Base-by-base conservation (phyloP, 331 rosid species). In the Acacia pycnantha region DNA sequence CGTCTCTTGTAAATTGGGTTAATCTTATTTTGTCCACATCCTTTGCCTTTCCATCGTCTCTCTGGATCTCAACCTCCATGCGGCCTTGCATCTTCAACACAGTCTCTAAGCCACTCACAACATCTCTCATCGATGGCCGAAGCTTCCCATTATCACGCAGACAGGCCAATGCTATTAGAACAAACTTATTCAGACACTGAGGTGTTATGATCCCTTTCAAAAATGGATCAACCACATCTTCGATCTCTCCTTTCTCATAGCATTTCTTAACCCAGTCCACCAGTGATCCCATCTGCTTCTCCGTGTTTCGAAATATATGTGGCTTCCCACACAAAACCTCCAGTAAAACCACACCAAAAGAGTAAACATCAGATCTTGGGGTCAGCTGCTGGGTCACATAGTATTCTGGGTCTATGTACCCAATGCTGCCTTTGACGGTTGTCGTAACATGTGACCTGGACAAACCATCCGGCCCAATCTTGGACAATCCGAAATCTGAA, bases 401-500 rank as follows among this genome's bases (percentile, higher is more conserved):
- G 70, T 86, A 86, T 56, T 86, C 86, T 0, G 88, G 88, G 29
- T 86, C 88, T 46, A 86, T 31, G 54, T 86, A 86, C 51, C 88
- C 86, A 6, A 79, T 0, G 59, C 88, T 82, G 31, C 86, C 88
- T 70, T 86, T 86, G 50, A 82, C 88, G 0, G 41, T 73, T 2
- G 88, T 86, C 0, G 84, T 86, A 48, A 82, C 66, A 56, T 86
- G 86, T 2, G 86, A 79, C 79, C 21, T 76, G 41, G 79, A 58
- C 18, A 59, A 13, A 7, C 71, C 86, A 18, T 67, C 18, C 3
- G 84, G 69, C 27, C 88, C 86, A 11, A 58, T 46, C 59, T 27
- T 86, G 8, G 88, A 86, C 33, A 86, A 70, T 43, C 88, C 88
- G 44, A 86, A 86, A 53, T 86, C 88, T 40, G 88, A 82, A 73